Conservation (phyloP, 768 basidiomycete species). For the Serendipita sp. region DNA sequence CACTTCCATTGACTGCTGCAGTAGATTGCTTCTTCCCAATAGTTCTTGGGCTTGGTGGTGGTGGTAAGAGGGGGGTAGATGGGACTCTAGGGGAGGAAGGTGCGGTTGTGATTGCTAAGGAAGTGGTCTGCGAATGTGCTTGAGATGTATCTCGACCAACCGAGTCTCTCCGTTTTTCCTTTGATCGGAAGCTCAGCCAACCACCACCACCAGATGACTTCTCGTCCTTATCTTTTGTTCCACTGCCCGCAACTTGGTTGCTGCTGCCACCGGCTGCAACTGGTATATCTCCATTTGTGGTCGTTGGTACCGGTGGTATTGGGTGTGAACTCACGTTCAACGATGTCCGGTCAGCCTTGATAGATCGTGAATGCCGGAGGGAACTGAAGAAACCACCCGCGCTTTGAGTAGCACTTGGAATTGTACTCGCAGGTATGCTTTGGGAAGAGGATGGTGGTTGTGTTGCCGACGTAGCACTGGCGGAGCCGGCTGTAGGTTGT, state of each 20-base stretch:
- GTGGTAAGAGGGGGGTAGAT: neutral
- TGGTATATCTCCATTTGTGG: no score
- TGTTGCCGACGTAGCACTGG: neutral
- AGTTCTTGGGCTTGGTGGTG: neutral
- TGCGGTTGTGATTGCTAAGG: neutral
- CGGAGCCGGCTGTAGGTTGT: neutral
- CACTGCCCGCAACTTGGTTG: neutral
- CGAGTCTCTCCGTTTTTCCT: conserved; percentile 4
- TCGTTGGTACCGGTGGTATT: neutral
- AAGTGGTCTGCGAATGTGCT: neutral
- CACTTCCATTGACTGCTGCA: no score
- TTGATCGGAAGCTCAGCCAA: neutral
- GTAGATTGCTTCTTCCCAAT: no score
- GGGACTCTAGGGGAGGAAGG: neutral
- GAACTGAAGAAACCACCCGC: neutral
- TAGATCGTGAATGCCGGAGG: neutral
- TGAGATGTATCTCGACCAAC: neutral
- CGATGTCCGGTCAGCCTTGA: neutral
- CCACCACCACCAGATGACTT: neutral
- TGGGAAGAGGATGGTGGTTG: neutral
- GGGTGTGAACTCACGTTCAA: neutral
- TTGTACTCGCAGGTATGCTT: neutral
- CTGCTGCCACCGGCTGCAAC: neutral
- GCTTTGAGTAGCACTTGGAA: neutral
- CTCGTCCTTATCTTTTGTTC: neutral